Evolutionary conservation across 495 filamentous ascomycete genomes (phyloP), one percentile per base, ranked within the genome.

Genomic region (Sphaerosporella brunnea): DNA sequence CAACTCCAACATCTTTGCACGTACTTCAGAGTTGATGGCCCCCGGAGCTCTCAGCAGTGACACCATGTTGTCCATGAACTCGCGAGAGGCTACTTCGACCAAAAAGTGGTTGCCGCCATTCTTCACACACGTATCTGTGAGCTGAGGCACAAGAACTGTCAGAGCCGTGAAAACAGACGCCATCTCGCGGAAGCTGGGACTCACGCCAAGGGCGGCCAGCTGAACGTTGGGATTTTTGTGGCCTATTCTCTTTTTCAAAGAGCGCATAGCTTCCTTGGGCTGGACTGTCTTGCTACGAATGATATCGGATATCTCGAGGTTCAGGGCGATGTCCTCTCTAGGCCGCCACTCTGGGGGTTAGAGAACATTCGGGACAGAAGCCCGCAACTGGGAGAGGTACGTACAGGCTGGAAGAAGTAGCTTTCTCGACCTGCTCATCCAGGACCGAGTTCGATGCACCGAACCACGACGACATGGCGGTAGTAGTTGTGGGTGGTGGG

Each of bases 31-130:
- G 60, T 94, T 93, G 23, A 87, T 70, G 9, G 81, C 75, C 23
- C 75, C 77, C 16, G 74, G 74, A 4, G 74, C 77, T 60, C 88
- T 90, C 32, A 96, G 68, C 4, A 97, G 68, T 15, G 86, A 93
- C 8, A 86, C 82, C 25, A 96, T 65, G 56, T 93, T 95, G 63
- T 96, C 90, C 84, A 97, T 92, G 54, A 96, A 97, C 66, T 97
- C 90, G 48, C 88, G 75, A 2, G 87, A 93, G 11, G 90, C 88
- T 49, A 97, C 87, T 65, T 96, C 90, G 41, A 77, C 70, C 36
- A 97, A 75, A 59, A 97, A 97, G 65, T 97, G 90, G n/a, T 79
- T 75, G 36, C 90, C 90, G 20, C 90, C 90, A 65, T 97, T 97
- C 65, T 97, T 97, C 24, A 96, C 88, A 60, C 90, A 96, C 4